phyloP scores from a whole-genome alignment of 805 yeast species.

The Candida fluviatilis region DNA sequence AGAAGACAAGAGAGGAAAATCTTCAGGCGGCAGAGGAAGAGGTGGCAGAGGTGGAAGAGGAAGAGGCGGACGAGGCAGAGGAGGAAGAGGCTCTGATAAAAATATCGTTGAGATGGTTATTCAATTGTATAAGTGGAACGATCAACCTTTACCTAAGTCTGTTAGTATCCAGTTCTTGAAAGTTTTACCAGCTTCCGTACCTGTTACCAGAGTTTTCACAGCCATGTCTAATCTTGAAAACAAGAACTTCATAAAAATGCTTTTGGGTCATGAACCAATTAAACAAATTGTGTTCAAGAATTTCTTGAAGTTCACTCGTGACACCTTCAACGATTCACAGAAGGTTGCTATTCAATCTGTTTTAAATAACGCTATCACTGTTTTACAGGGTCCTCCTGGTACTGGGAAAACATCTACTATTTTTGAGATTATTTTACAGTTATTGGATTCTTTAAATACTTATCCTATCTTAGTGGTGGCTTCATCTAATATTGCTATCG shows the following conservation, averaged over 20 bases:
- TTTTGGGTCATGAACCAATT: conserved; percentile 52
- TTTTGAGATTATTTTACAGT: conserved; percentile 45
- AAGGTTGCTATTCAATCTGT: conserved; percentile 53
- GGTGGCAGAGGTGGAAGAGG: conserved; percentile 1
- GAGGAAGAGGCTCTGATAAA: conserved; percentile 16
- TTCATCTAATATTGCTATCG: conserved; percentile 72
- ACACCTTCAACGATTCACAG: conserved; percentile 55
- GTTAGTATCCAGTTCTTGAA: conserved; percentile 33
- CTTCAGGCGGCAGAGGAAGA: conserved; percentile 18
- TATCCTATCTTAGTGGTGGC: conserved; percentile 71
- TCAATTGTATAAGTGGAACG: conserved; percentile 58
- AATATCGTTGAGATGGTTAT: conserved; percentile 42
- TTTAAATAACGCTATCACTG: conserved; percentile 46
- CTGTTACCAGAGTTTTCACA: conserved; percentile 57
- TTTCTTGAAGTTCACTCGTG: conserved; percentile 44
- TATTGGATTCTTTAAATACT: conserved; percentile 50
- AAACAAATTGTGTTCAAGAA: conserved; percentile 56
- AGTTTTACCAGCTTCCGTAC: conserved; percentile 59
- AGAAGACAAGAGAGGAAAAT: conserved; percentile 17
- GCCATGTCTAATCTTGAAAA: conserved; percentile 62
- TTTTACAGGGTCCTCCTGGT: conserved; percentile 65
- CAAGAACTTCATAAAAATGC: conserved; percentile 47
- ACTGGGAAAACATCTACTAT: conserved; percentile 44
- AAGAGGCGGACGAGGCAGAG: conserved; percentile 1
- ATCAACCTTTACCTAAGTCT: conserved; percentile 43